Evolutionary conservation across 73 alveolate genomes (phyloP).

Genomic region (Paramecium caudatum): DNA sequence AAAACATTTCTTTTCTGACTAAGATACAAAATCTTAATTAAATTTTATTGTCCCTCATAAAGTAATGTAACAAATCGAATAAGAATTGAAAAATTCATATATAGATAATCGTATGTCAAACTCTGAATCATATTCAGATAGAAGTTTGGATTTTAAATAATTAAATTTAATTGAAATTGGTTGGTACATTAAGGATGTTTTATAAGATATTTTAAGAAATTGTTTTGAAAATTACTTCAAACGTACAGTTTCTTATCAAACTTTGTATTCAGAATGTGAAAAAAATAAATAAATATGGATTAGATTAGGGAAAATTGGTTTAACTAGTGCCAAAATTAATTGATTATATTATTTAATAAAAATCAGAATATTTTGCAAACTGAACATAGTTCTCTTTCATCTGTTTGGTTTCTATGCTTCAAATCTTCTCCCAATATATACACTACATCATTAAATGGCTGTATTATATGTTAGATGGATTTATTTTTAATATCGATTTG

Average conservation of each 20-base stretch:
- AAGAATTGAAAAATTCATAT: background rate
- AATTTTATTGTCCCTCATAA: background rate
- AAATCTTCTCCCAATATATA: conserved; percentile 50
- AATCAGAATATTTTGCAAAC: background rate
- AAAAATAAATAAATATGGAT: conserved; percentile 48
- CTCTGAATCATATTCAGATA: background rate
- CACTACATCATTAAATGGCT: conserved; percentile 8
- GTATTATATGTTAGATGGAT: background rate
- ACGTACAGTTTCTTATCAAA: background rate
- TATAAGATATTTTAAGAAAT: background rate
- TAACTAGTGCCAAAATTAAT: background rate
- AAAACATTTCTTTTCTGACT: background rate
- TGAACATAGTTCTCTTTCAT: background rate
- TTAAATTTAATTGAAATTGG: background rate
- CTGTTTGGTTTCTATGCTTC: background rate
- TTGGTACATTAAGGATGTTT: conserved; percentile 19
- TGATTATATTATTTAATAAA: background rate
- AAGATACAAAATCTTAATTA: background rate
- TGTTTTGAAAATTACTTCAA: background rate
- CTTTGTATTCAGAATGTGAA: conserved; percentile 6
- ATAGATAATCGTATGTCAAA: background rate
- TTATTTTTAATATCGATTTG: background rate
- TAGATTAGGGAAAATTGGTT: conserved; percentile 45
- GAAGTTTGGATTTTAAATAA: background rate
- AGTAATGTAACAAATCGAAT: background rate